Conservation (phyloP, 805 yeast genomes). For the Ogataea corticis region DNA sequence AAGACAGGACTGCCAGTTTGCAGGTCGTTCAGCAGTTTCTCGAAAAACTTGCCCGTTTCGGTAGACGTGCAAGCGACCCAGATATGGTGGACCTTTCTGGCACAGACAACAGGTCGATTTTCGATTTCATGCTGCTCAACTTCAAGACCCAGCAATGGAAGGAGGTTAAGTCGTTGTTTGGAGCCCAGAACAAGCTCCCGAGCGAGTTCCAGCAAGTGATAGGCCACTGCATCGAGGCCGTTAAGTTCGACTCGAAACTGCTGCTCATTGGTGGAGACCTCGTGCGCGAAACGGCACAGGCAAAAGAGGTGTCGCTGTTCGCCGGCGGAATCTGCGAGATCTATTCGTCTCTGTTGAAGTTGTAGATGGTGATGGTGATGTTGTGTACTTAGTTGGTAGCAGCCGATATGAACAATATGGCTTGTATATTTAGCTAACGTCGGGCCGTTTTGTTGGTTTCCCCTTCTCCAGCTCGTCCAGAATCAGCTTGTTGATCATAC, state of each 20-base stretch:
- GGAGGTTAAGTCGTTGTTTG: slow-evolving; percentile 12
- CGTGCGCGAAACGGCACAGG: slow-evolving; percentile 8
- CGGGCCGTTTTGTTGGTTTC: too few relatives aligned
- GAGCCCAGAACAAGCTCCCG: background rate
- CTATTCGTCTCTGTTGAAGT: slow-evolving; percentile 19
- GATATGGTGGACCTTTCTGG: background rate
- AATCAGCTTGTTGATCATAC: slow-evolving; percentile 16
- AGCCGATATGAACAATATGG: too few relatives aligned
- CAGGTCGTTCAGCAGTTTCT: background rate
- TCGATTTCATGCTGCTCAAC: slow-evolving; percentile 19
- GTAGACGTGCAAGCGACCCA: slow-evolving; percentile 3
- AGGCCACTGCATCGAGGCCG: slow-evolving; percentile 13
- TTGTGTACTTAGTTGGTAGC: background rate
- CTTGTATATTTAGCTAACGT: too few relatives aligned
- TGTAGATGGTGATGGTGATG: slow-evolving; percentile 11
- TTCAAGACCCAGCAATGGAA: slow-evolving; percentile 25
- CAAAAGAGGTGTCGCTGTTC: slow-evolving; percentile 10
- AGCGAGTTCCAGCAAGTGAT: background rate
- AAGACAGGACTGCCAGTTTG: background rate
- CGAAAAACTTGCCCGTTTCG: background rate
- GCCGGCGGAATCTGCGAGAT: slow-evolving; percentile 20
- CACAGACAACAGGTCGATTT: background rate
- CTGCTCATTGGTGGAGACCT: slow-evolving; percentile 25
- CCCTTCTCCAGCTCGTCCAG: slow-evolving; percentile 12
- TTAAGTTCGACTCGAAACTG: slow-evolving; percentile 24